Evolutionary conservation across 2,329 filamentous ascomycete species (phyloP).

Genomic region (Cordyceps tenuipes): DNA sequence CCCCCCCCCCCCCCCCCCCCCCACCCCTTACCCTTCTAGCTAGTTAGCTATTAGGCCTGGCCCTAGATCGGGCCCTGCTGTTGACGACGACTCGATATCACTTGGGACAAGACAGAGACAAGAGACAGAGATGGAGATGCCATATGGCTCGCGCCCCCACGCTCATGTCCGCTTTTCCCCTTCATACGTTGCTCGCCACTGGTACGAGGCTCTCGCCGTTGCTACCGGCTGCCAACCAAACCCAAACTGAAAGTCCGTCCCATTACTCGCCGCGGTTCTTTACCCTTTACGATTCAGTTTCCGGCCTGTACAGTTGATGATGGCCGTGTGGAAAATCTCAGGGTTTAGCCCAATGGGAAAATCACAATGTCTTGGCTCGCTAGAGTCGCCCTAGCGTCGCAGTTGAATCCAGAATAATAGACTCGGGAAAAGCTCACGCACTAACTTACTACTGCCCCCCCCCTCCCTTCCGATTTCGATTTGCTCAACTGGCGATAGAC

Average conservation of each 20-base stretch:
- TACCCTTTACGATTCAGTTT: not conserved
- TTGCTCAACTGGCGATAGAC: not conserved
- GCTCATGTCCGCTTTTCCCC: not conserved
- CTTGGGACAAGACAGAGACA: not conserved
- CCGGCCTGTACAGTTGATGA: not conserved
- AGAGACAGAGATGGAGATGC: too few species aligned
- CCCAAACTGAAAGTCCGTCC: not conserved
- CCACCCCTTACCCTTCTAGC: too few species aligned
- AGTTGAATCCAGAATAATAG: not conserved
- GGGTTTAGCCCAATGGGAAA: not conserved
- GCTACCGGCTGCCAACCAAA: not conserved
- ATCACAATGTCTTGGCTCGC: not conserved
- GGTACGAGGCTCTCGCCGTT: not conserved
- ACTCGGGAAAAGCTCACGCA: too few species aligned
- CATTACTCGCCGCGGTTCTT: not conserved
- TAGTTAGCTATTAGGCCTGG: not conserved
- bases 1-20: too few species aligned
- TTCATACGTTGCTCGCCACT: conserved; percentile 4
- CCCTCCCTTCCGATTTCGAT: too few species aligned
- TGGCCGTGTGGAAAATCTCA: not conserved
- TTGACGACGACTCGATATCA: not conserved
- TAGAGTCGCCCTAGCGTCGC: not conserved
- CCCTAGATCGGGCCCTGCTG: not conserved
- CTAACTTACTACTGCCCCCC: too few species aligned
- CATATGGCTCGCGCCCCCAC: not conserved